Base-by-base conservation (phyloP, 2,329 filamentous ascomycete species). In the Leptographium flavum region DNA sequence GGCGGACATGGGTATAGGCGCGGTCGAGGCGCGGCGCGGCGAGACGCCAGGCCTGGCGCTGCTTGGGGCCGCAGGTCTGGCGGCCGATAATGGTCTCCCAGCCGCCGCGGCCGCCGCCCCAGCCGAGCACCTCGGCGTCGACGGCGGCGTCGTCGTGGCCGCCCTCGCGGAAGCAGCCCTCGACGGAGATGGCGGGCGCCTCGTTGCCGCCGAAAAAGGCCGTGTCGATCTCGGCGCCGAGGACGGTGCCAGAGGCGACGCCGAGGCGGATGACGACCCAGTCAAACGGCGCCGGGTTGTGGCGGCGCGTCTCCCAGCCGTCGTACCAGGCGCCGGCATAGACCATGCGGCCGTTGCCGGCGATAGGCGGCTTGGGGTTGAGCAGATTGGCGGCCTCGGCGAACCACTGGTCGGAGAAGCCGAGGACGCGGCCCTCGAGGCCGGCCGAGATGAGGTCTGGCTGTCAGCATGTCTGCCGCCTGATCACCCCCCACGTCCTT, bases 201-300 rank as follows among this genome's bases (percentile, higher is more conserved):
- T 90, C 81, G 64, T 90, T 90, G 49, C 85, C 85, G 48, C 74
- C 79, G 70, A 90, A 92, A 66, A 80, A 85, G 42, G 82, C 77
- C 3, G 85, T 90, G 63, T 90, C 83, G 51, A 90, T 71, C 63
- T 90, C 85, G 40, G 88, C 67, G 15, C 85, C 85, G 48, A 75
- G 71, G 25, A 90, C 74, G 15, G 70, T 80, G 39, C 83, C 85
- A 2, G 79, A 84, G 10, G 81, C 74, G 32, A 83, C 79, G 40
- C 79, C 79, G 6, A 83, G 67, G 45, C 76, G 72, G 49, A 82
- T 70, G 48, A 81, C 66, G 19, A 79, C 78, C 69, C 76, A 83
- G 64, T 83, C 79, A 53, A 81, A 81, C 0, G 72, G 66, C 48
- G 70, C 72, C 11, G 66, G 56, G 60, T 83, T 83, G 63, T 83